Base-by-base conservation (phyloP, 345 rosid genomes). In the Lumnitzera littorea region DNA sequence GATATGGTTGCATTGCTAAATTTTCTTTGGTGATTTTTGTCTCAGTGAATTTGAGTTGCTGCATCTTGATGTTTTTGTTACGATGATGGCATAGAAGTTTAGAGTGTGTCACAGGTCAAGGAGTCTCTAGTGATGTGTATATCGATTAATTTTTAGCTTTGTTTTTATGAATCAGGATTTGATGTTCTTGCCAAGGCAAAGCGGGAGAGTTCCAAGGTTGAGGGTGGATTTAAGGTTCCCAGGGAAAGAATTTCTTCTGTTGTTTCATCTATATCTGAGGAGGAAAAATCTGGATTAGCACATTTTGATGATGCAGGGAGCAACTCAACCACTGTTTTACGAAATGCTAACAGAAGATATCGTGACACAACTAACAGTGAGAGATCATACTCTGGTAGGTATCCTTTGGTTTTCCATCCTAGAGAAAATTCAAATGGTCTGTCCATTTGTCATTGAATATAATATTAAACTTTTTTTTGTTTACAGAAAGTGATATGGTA, bases 141-240 rank as follows among this genome's bases (percentile, higher is more conserved):
- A 27, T 27, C 5, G 4, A 27, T 27, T 27, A 27, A 27, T 27
- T 27, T 27, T 27, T 27, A 27, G 31, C 5, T 27, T 27, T 24
- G 23, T n/a, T 24, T 23, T 41, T 55, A 24, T 65, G 48, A 36
- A 48, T 56, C 64, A 78, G 81, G 80, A 23, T 53, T 82, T 70
- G 82, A 78, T 68, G 76, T 41, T 17, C 71, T 74, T 55, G 79
- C 81, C 12, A 70, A 24, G n/a, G 89, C 80, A 68, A 84, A 80
- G 70, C 74, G 77, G 46, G 81, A 63, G 65, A 69, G 36, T 58
- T 46, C 74, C 47, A 70, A 62, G 53, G 53, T 50, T 10, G 70
- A 76, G 59, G 79, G 70, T 49, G 77, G 70, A 56, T 86, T 86
- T 67, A 86, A 84, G 80, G 86, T 86, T 51, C 94, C 94, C 1